Conservation (phyloP, 169 alveolate species). For the Plasmodium gonderi region DNA sequence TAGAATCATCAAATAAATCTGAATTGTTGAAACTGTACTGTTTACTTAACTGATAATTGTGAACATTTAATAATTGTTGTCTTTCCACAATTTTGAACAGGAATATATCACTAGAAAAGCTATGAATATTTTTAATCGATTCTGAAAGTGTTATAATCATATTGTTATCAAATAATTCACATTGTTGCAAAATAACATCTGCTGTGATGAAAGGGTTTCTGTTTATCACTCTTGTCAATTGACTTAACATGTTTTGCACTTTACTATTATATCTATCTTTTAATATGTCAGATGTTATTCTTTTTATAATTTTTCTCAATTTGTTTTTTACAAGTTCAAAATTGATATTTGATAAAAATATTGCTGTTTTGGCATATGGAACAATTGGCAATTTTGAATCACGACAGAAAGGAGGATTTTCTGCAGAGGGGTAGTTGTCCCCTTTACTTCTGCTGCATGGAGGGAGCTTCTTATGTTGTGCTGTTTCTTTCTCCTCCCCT, state of each 20-base stretch:
- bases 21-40: conserved; percentile 28
- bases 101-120: conserved; percentile 50
- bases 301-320: conserved; percentile 49
- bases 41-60: conserved; percentile 34
- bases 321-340: conserved; percentile 18
- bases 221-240: conserved; percentile 14
- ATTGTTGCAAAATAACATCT: conserved; percentile 37
- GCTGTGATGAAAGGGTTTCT: conserved; percentile 46
- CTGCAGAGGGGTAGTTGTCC: too few relatives aligned
- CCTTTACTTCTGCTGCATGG: too few relatives aligned
- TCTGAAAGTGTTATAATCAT: conserved; percentile 69
- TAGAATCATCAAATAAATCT: conserved; percentile 24
- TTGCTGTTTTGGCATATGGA: not conserved
- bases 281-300: conserved; percentile 48
- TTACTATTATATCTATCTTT: conserved; percentile 40
- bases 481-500: not conserved
- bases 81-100: conserved; percentile 51
- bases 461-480: not conserved
- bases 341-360: conserved; percentile 8
- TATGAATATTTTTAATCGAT: conserved; percentile 40
- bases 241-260: conserved; percentile 12
- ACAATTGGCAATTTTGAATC: not conserved
- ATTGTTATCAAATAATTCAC: conserved; percentile 53
- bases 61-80: conserved; percentile 53
- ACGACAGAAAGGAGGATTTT: not conserved